These are phyloP conservation scores for Trichoderma reesei DNA, from an alignment of 495 filamentous ascomycete species.

Conservation along the genomic window DNA sequence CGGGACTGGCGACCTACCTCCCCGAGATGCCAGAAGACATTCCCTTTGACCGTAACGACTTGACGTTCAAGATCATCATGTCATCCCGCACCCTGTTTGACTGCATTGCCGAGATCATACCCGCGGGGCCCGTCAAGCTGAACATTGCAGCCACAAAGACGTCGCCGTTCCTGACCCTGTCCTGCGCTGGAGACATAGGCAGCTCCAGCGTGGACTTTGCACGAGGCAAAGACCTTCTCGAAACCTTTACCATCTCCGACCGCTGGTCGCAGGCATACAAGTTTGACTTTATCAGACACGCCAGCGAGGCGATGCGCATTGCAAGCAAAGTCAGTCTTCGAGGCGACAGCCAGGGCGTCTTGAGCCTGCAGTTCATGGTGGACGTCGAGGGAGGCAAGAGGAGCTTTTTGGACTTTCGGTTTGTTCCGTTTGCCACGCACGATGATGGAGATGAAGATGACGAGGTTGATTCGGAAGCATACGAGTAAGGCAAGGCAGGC, in stretches of 20 bases:
- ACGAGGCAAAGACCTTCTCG: constrained; percentile 59
- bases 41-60: constrained; percentile 65
- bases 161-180: constrained; percentile 65
- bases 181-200: constrained; percentile 65
- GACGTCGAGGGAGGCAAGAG: constrained; percentile 50
- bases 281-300: constrained; percentile 74
- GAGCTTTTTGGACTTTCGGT: constrained; percentile 40
- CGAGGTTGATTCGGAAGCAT: constrained; percentile 11
- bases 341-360: constrained; percentile 74
- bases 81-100: constrained; percentile 73
- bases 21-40: constrained; percentile 61
- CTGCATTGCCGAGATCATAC: constrained; percentile 72
- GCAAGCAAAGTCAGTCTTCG: constrained; percentile 88
- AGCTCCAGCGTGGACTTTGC: constrained; percentile 78
- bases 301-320: constrained; percentile 76
- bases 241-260: constrained; percentile 59
- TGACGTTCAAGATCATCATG: constrained; percentile 93
- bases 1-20: constrained; percentile 85
- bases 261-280: constrained; percentile 57
- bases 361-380: constrained; percentile 96
- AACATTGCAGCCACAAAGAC: constrained; percentile 54
- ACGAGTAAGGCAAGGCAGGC: neutral
- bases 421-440: constrained; percentile 36
- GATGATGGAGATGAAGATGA: constrained; percentile 24
- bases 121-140: constrained; percentile 50